Evolutionary conservation across 1,139 yeast species (phyloP), one percentile per base, ranked within the genome.

Genomic region (Debaryomyces robertsiae): DNA sequence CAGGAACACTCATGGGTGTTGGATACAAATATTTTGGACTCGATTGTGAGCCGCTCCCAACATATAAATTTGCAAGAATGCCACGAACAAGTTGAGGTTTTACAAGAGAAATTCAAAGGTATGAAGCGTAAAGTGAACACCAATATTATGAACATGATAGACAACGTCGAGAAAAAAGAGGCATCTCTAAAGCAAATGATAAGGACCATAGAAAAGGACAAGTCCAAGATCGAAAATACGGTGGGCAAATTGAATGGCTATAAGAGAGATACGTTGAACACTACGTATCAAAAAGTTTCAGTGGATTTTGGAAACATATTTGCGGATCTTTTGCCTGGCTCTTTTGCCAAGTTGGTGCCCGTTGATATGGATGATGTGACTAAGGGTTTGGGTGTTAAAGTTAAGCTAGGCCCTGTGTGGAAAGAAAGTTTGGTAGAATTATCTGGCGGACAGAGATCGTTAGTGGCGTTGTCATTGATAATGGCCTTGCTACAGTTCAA

Each of bases 361-460:
- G 77, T 82, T 1, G 89, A 88, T 52, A 79, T 80, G 33, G 75
- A 78, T 54, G 95, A 90, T 55, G 88, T 94, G 6, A 87, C 96
- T 0, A 81, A 86, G 50, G 99, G 99, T 18, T 70, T 94, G 23
- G 96, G 89, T 58, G 95, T 94, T 25, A 86, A 84, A 58, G 98
- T 94, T 1, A 82, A 88, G 54, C 69, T 94, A 19, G 98, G 98
- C 4, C 82, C 79, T 38, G 90, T 91, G 7, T 93, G 98, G 98
- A 94, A 94, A 59, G 96, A 91, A 53, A 87, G 96, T 54, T 75
- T 94, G 49, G 94, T 91, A 3, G 99, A 94, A 63, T 72, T 94
- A 36, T 89, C 97, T 11, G 99, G 99, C 44, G 99, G 99, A 23
- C 99, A 94, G 63, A 70, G 98, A 50, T 93, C 98, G 0, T 76